Percentiles rank a stretch among this genome's conserved stretches.
Conservation (phyloP, 768 basidiomycete genomes). For the Termitomyces sp. region DNA sequence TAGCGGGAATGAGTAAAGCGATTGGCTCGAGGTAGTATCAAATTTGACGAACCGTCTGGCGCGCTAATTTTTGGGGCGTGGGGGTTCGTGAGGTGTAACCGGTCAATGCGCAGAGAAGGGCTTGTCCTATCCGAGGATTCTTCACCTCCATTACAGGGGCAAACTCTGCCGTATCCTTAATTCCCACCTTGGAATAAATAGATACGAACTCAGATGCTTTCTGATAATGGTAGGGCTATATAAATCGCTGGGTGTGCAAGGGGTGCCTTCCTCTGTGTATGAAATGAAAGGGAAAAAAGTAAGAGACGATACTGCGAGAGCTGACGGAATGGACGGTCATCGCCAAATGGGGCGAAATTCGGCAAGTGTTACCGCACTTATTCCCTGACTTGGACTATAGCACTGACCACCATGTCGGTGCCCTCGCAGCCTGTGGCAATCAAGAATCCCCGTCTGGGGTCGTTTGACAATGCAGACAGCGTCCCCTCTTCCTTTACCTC, state of each 20-base stretch:
- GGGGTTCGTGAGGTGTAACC: no score
- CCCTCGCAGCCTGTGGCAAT: conserved; percentile 60
- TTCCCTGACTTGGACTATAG: neutral
- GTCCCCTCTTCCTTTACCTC: conserved; percentile 29
- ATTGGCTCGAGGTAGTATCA: no score
- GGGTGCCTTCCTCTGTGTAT: neutral
- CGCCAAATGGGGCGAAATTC: conserved; percentile 7
- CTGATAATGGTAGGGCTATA: neutral
- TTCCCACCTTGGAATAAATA: conserved; percentile 2
- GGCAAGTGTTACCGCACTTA: conserved; percentile 1
- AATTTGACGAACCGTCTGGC: no score
- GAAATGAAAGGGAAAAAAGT: neutral
- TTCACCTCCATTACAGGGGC: neutral
- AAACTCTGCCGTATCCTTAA: neutral
- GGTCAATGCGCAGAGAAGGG: neutral
- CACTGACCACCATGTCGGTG: conserved; percentile 39
- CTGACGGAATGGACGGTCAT: neutral
- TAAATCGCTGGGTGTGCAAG: neutral
- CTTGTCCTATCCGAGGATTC: neutral
- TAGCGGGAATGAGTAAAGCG: no score
- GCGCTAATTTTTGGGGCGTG: no score
- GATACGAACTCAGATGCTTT: neutral
- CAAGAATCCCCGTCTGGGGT: conserved; percentile 23
- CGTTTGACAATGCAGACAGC: conserved; percentile 16
- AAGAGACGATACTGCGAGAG: neutral